phyloP scores from a whole-genome alignment of 108 stramenopile genomes.

The Cafeteria roenbergensis region DNA sequence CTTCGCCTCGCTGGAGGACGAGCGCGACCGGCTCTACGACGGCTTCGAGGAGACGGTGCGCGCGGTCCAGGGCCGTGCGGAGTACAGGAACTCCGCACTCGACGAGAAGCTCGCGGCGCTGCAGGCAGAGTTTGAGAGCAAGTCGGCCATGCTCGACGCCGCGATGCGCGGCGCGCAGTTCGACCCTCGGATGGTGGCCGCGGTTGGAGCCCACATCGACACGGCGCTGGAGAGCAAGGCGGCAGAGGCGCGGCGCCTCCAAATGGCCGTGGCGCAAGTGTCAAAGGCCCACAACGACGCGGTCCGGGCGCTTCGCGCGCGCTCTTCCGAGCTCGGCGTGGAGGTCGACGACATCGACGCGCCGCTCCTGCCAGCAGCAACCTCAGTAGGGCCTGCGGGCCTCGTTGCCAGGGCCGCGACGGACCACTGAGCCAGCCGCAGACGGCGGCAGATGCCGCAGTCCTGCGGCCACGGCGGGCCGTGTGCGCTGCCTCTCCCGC shows the following conservation, averaged over 20 bases:
- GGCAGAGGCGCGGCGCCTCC: constrained; percentile 26
- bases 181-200: constrained; percentile 24
- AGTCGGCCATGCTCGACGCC: constrained; percentile 24
- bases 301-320: constrained; percentile 30
- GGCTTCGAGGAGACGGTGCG: constrained; percentile 35
- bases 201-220: constrained; percentile 26
- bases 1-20: constrained; percentile 22
- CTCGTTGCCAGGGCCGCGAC: constrained; percentile 22
- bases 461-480: too few relatives aligned
- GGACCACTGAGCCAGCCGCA: too few relatives aligned
- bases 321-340: constrained; percentile 35
- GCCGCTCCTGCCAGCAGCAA: constrained; percentile 19
- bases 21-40: constrained; percentile 42
- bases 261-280: constrained; percentile 27
- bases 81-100: constrained; percentile 31
- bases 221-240: constrained; percentile 24
- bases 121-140: constrained; percentile 27
- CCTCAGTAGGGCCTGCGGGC: constrained; percentile 35
- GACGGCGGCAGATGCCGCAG: too few relatives aligned
- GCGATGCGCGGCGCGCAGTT: constrained; percentile 30
- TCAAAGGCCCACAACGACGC: constrained; percentile 49
- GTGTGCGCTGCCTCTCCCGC: too few relatives aligned
- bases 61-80: constrained; percentile 32
- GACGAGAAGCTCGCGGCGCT: constrained; percentile 32
- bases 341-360: constrained; percentile 35